Base-by-base conservation (phyloP, 768 basidiomycete species). In the Boletus edulis region DNA sequence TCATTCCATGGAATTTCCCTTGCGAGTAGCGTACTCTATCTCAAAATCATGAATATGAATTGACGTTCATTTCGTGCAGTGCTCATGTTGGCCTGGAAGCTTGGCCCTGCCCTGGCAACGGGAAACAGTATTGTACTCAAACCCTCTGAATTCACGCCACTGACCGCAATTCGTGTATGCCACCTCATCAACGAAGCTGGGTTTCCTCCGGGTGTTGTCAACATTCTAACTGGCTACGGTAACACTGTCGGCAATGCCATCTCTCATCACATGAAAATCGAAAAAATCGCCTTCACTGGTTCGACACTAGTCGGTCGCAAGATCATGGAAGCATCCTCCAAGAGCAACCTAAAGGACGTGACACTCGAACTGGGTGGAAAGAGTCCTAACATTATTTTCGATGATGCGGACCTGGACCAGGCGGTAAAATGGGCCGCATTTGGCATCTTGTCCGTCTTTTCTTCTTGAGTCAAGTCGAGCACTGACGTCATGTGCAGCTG, bases 271-370 rank as follows among this genome's bases (percentile, higher is more conserved):
- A 77, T 76, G 61, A 70, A 71, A 12, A 85, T 91, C 57, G 77
- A 82, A 46, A 91, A 90, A 70, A 73, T 94, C 31, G 87, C 91
- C 0, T 95, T 96, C 75, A 96, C 94, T 0, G 93, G 92, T 3
- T 88, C 86, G 55, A 91, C 90, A 2, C 74, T 85, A 39, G 83
- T 86, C 22, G 94, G 94, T 10, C 81, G 91, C 12, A 85, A 84
- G 61, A 78, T 96, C 65, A 77, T 93, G 78, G 83, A 90, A 62
- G 87, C 89, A 4, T 81, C 93, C 4, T 83, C 90, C 2, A 83
- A 84, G 69, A 83, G 82, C 31, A 97, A 96, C 66, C 68, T 97
- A 63, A 97, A 96, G 75, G 82, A 81, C 54, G 79, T 82, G 42
- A 79, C 82, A 22, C 72, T 84, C 52, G 83, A 84, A 60, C 68